Percentiles rank a stretch among this genome's conserved stretches.
Conservation (phyloP, 2,329 filamentous ascomycete genomes). For the Ophiocordyceps camponoti-saundersi region DNA sequence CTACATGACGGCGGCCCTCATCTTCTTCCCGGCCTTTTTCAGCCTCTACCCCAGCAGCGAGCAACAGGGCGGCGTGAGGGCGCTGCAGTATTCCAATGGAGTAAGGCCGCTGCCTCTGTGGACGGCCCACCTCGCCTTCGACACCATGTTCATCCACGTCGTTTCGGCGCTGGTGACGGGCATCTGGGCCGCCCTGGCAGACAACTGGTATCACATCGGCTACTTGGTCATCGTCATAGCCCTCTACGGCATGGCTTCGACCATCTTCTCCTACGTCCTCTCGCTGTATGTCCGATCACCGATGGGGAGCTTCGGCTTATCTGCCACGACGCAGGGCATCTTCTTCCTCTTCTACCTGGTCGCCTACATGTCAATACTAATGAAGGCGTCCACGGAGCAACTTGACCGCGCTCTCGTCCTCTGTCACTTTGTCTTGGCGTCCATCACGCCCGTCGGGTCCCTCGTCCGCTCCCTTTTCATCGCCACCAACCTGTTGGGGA, state of each 20-base stretch:
- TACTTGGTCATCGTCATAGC: constrained; percentile 72
- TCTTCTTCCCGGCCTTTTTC: constrained; percentile 72
- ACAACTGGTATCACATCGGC: constrained; percentile 59
- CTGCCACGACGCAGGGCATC: constrained; percentile 58
- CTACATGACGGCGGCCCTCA: constrained; percentile 67
- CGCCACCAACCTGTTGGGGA: constrained; percentile 67
- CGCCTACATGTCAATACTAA: constrained; percentile 54
- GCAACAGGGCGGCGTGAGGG: constrained; percentile 59
- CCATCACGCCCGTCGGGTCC: constrained; percentile 62
- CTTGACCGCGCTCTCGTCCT: constrained; percentile 52
- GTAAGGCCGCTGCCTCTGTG: constrained; percentile 70
- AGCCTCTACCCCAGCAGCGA: constrained; percentile 79
- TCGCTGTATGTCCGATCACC: constrained; percentile 68
- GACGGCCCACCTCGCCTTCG: constrained; percentile 68
- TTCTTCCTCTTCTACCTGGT: constrained; percentile 57
- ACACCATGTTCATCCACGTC: constrained; percentile 54
- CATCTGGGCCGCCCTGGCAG: constrained; percentile 48
- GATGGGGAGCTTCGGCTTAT: constrained; percentile 69
- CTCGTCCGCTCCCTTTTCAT: constrained; percentile 60
- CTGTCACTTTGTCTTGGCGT: constrained; percentile 58
- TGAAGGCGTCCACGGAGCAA: constrained; percentile 51
- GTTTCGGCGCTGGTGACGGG: constrained; percentile 49
- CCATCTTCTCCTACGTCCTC: constrained; percentile 60
- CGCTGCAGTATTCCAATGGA: constrained; percentile 82
- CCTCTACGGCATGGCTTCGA: constrained; percentile 66